Percentiles rank a stretch among this genome's conserved stretches.
Evolutionary conservation across 805 yeast genomes (phyloP).

Genomic region (Teunomyces atbi): DNA sequence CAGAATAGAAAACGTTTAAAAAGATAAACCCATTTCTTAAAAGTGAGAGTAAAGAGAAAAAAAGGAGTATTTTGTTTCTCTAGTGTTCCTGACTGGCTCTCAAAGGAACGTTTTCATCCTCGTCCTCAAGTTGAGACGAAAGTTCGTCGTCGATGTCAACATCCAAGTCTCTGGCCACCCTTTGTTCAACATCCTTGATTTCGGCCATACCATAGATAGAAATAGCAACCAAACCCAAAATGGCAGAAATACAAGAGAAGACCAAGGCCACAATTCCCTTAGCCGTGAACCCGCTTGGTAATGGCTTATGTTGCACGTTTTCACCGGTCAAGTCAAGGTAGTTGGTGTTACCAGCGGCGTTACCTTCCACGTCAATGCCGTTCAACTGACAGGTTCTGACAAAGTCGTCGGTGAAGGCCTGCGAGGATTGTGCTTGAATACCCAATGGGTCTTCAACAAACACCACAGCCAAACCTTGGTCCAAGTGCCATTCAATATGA

Average conservation of each 20-base stretch:
- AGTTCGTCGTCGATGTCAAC: conserved; percentile 39
- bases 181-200: conserved; percentile 62
- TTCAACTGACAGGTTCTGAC: conserved; percentile 56
- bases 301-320: conserved; percentile 59
- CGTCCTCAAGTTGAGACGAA: conserved; percentile 12
- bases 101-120: conserved; percentile 12
- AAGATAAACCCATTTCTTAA: too few relatives aligned
- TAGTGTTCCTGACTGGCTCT: conserved; percentile 5
- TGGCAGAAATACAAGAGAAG: conserved; percentile 83
- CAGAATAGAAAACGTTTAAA: background rate
- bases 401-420: conserved; percentile 63
- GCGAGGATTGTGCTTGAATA: conserved; percentile 50
- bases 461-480: conserved; percentile 84
- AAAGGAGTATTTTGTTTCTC: background rate
- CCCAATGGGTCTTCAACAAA: conserved; percentile 81
- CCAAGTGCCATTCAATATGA: conserved; percentile 97
- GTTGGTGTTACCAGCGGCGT: conserved; percentile 83
- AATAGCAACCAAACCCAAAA: conserved; percentile 76
- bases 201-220: conserved; percentile 86
- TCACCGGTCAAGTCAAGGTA: conserved; percentile 71
- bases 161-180: conserved; percentile 56
- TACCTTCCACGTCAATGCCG: conserved; percentile 60
- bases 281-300: conserved; percentile 92
- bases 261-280: conserved; percentile 93
- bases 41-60: too few relatives aligned